Evolutionary conservation across 805 yeast species (phyloP).

Genomic region (Metschnikowia reukaufii): DNA sequence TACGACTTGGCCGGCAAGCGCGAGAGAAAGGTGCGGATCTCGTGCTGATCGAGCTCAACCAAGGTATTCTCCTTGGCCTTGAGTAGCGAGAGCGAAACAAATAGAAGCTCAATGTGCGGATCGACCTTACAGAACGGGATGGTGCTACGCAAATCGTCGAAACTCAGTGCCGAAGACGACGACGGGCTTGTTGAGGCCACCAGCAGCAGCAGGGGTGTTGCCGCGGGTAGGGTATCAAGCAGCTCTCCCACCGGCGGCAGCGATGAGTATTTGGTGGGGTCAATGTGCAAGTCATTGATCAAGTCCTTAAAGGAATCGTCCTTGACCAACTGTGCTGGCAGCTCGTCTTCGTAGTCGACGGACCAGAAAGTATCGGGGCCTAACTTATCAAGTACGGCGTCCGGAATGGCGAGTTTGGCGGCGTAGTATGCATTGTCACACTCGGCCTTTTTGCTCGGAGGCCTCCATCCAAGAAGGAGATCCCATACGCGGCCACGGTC

Average conservation of each 20-base stretch:
- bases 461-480: slow-evolving; percentile 73
- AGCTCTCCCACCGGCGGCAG: slow-evolving; percentile 17
- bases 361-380: slow-evolving; percentile 71
- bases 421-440: slow-evolving; percentile 30
- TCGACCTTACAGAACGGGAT: slow-evolving; percentile 63
- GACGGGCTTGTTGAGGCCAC: no score
- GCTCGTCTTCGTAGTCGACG: slow-evolving; percentile 19
- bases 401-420: slow-evolving; percentile 30
- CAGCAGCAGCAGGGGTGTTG: no score
- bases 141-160: slow-evolving; percentile 11
- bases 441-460: slow-evolving; percentile 30
- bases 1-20: slow-evolving; percentile 51
- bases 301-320: slow-evolving; percentile 33
- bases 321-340: slow-evolving; percentile 3
- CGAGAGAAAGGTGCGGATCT: slow-evolving; percentile 74
- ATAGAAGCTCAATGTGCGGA: slow-evolving; percentile 74
- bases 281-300: slow-evolving; percentile 29
- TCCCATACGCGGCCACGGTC: slow-evolving; percentile 94
- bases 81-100: slow-evolving; percentile 73
- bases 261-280: slow-evolving; percentile 3
- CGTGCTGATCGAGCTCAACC: slow-evolving; percentile 86
- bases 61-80: slow-evolving; percentile 77
- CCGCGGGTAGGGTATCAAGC: no score
- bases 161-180: slow-evolving; percentile 7
- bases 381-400: slow-evolving; percentile 33